Conservation (phyloP, 139 green algal genomes). For the Chlamydomonas sp. region DNA sequence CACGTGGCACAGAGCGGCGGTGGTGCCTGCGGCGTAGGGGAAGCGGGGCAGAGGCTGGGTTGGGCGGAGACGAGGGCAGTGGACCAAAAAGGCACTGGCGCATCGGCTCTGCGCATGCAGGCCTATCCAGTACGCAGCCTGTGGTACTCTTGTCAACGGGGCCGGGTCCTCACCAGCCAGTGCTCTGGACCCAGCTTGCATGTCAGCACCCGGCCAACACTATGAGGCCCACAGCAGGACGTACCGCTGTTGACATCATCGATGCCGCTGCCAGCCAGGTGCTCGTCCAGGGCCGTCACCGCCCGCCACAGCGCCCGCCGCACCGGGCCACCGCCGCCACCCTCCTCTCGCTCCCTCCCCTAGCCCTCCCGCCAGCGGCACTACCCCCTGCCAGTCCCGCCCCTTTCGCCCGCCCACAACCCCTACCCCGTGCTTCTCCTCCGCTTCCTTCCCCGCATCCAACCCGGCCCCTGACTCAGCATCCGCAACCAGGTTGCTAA, state of each 20-base stretch:
- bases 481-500: constrained; percentile 9
- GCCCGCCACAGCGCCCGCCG: constrained; percentile 10
- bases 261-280: constrained; percentile 34
- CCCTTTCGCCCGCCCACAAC: not conserved
- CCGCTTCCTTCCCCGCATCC: not conserved
- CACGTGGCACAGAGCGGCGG: constrained; percentile 46
- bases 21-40: constrained; percentile 6
- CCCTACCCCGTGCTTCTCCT: not conserved
- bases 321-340: not conserved
- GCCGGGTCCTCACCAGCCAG: too few species aligned
- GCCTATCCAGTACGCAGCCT: too few species aligned
- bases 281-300: constrained; percentile 8
- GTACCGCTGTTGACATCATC: constrained; percentile 36
- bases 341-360: not conserved
- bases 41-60: too few species aligned
- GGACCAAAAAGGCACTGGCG: too few species aligned
- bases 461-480: not conserved
- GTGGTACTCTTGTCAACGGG: too few species aligned
- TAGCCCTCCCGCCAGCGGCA: not conserved
- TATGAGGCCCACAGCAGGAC: too few species aligned
- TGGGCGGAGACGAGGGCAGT: too few species aligned
- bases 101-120: too few species aligned
- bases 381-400: not conserved
- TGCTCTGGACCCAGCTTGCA: too few species aligned
- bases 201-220: too few species aligned